Percentiles rank a stretch among this genome's conserved stretches.
phyloP scores from a whole-genome alignment of 2,329 filamentous ascomycete genomes.

The Alternaria sp. region DNA sequence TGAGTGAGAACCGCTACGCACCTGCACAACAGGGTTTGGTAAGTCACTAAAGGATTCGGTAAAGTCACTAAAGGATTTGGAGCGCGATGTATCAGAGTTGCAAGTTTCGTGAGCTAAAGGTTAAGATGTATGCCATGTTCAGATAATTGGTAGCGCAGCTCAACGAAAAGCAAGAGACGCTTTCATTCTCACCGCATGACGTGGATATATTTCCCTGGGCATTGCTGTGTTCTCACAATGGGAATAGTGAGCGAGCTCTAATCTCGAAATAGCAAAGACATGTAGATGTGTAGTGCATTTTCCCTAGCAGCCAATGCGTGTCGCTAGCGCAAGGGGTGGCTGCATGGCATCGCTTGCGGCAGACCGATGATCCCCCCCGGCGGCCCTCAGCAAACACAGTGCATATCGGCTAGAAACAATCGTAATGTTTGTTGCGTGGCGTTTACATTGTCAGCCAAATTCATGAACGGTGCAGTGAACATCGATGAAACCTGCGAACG shows the following conservation, averaged over 20 bases:
- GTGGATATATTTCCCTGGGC: neutral
- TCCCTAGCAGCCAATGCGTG: constrained; percentile 5
- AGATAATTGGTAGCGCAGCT: neutral
- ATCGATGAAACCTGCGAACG: neutral
- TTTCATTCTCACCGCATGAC: neutral
- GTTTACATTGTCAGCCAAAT: neutral
- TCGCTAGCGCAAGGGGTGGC: constrained; percentile 17
- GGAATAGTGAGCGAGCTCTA: neutral
- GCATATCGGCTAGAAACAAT: neutral
- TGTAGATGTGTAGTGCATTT: constrained; percentile 11
- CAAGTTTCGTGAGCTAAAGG: neutral
- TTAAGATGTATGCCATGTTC: neutral
- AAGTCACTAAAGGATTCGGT: constrained; percentile 21
- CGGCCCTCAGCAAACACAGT: neutral
- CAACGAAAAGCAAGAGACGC: neutral
- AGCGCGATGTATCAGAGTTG: neutral
- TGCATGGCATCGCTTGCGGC: constrained; percentile 6
- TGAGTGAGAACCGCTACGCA: constrained; percentile 48
- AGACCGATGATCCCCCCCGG: constrained; percentile 2
- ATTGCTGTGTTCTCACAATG: neutral
- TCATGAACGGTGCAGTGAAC: neutral
- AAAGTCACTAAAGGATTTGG: constrained; percentile 22
- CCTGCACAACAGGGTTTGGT: constrained; percentile 21
- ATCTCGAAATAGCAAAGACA: constrained; percentile 2
- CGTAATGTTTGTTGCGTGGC: constrained; percentile 9